Evolutionary conservation across 2,329 filamentous ascomycete genomes (phyloP).

Genomic region (Colletotrichum musae): DNA sequence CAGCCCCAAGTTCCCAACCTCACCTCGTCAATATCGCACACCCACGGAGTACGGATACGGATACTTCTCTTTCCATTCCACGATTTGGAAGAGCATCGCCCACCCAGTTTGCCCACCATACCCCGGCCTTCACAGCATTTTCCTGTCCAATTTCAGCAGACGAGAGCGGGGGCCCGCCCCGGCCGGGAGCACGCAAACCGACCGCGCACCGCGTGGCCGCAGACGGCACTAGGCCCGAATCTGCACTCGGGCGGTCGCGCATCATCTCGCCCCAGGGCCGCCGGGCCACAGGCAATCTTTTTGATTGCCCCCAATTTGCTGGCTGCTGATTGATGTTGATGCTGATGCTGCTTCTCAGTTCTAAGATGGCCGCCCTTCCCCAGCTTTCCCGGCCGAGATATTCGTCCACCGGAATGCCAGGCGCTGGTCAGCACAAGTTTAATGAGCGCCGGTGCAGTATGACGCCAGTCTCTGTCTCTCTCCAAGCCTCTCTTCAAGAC

Average conservation of each 20-base stretch:
- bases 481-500: not conserved
- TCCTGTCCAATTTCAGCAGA: slow-evolving; percentile 30
- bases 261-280: slow-evolving; percentile 26
- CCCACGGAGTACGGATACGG: too few relatives aligned
- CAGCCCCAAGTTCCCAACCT: not conserved
- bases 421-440: slow-evolving; percentile 16
- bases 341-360: not conserved
- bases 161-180: slow-evolving; percentile 2
- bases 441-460: slow-evolving; percentile 25
- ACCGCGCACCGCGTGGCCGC: slow-evolving; percentile 22
- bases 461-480: slow-evolving; percentile 25
- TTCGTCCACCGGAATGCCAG: slow-evolving; percentile 14
- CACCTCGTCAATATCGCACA: not conserved
- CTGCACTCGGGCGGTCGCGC: slow-evolving; percentile 15
- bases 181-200: slow-evolving; percentile 22
- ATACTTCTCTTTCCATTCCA: not conserved
- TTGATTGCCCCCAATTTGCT: slow-evolving; percentile 36
- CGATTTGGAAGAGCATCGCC: not conserved
- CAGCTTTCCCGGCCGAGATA: slow-evolving; percentile 15
- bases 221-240: slow-evolving; percentile 27
- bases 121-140: slow-evolving; percentile 27
- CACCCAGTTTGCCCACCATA: not conserved
- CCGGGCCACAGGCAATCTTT: slow-evolving; percentile 14
- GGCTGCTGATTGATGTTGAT: not conserved
- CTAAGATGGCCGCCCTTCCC: slow-evolving; percentile 11